Percentiles rank a stretch among this genome's conserved stretches.
These are phyloP conservation scores for Fragilaria crotonensis DNA, from an alignment of 108 stramenopile genomes.

Conservation along the genomic window DNA sequence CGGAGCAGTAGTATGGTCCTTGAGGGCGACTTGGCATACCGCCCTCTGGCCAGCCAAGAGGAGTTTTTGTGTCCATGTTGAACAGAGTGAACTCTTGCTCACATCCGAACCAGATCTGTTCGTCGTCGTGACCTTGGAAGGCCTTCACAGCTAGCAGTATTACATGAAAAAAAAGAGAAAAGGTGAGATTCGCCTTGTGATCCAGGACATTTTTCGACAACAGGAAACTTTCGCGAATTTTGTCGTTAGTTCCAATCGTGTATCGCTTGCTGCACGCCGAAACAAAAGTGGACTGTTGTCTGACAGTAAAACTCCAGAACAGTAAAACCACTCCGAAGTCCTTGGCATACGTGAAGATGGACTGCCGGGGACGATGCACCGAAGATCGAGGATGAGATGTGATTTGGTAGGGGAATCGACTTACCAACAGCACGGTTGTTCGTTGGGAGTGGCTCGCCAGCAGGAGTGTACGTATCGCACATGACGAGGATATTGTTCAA, in stretches of 20 bases:
- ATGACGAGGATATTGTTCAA: constrained; percentile 89
- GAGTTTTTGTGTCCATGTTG: constrained; percentile 86
- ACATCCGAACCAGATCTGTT: constrained; percentile 90
- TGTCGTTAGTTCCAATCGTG: too few species aligned
- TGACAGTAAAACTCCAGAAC: too few species aligned
- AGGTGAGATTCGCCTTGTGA: too few species aligned
- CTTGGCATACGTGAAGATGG: too few species aligned
- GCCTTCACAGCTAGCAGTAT: constrained; percentile 45
- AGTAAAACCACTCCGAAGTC: too few species aligned
- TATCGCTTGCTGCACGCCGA: too few species aligned
- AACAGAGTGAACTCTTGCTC: constrained; percentile 99
- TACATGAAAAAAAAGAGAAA: neutral
- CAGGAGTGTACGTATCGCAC: constrained; percentile 93
- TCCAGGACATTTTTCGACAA: too few species aligned
- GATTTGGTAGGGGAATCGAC: too few species aligned
- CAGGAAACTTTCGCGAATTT: too few species aligned
- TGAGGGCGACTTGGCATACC: constrained; percentile 83
- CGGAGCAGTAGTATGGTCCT: constrained; percentile 98
- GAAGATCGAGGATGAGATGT: too few species aligned
- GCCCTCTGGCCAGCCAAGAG: constrained; percentile 93
- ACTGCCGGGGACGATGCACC: too few species aligned
- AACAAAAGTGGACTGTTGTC: too few species aligned
- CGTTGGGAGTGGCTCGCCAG: constrained; percentile 75
- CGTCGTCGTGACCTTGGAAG: constrained; percentile 73
- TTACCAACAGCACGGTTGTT: constrained; percentile 84